These are phyloP conservation scores for Babesia gibsoni DNA, from an alignment of 169 alveolate genomes.

Conservation along the genomic window DNA sequence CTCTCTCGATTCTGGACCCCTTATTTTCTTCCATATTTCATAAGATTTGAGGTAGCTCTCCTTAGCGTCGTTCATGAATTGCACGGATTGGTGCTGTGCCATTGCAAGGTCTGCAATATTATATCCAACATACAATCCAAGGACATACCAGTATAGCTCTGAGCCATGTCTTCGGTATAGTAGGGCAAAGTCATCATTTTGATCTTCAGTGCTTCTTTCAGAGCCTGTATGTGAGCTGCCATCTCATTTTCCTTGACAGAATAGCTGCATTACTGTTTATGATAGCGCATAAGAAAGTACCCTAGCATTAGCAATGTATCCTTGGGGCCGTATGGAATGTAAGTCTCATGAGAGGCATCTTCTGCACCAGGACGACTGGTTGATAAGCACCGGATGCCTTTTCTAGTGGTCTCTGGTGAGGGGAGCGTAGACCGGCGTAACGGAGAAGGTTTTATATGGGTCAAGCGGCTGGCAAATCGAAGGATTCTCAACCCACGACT, in stretches of 20 bases:
- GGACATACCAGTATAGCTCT: slow-evolving; percentile 33
- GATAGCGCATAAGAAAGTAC: background rate
- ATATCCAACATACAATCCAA: background rate
- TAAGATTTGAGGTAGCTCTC: slow-evolving; percentile 44
- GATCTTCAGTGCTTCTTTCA: slow-evolving; percentile 49
- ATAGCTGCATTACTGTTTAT: slow-evolving; percentile 1
- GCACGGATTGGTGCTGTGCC: slow-evolving; percentile 60
- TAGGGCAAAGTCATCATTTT: slow-evolving; percentile 48
- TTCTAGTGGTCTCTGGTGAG: too few species aligned
- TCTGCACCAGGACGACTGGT: background rate
- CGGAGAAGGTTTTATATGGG: too few species aligned
- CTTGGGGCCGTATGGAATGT: slow-evolving; percentile 47
- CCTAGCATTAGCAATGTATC: slow-evolving; percentile 54
- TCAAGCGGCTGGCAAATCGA: too few species aligned
- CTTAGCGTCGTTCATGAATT: slow-evolving; percentile 50
- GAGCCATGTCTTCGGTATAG: slow-evolving; percentile 56
- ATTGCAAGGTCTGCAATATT: slow-evolving; percentile 42
- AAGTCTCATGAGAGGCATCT: slow-evolving; percentile 8
- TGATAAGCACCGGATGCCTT: too few species aligned
- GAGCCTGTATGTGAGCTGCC: slow-evolving; percentile 29
- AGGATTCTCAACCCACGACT: too few species aligned
- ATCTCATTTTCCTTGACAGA: slow-evolving; percentile 40
- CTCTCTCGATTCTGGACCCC: slow-evolving; percentile 49
- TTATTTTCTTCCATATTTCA: slow-evolving; percentile 30
- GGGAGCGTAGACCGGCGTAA: too few species aligned